Conservation (phyloP, 768 basidiomycete species). For the Naematelia encephala region DNA sequence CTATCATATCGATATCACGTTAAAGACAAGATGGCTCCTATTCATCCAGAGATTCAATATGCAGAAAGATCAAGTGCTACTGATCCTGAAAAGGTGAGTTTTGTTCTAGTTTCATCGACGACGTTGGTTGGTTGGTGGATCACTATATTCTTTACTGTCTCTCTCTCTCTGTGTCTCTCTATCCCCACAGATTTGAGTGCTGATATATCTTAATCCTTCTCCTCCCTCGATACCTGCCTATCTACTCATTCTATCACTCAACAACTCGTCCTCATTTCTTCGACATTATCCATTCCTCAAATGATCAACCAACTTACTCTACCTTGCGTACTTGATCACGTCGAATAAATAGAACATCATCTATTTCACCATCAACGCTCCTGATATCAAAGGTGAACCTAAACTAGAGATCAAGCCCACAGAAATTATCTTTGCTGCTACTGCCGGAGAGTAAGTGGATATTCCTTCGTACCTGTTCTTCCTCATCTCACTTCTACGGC, state of each 20-base stretch:
- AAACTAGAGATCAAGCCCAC: constrained; percentile 46
- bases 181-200: too few species aligned
- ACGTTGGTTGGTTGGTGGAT: too few species aligned
- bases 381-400: constrained; percentile 49
- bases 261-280: neutral
- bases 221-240: too few species aligned
- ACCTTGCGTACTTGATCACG: too few species aligned
- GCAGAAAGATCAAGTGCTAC: constrained; percentile 79
- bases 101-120: too few species aligned
- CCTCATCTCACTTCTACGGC: neutral
- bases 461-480: neutral
- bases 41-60: constrained; percentile 88
- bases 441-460: constrained; percentile 47
- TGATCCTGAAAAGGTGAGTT: constrained; percentile 64
- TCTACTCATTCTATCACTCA: constrained; percentile 2
- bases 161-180: too few species aligned
- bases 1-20: neutral
- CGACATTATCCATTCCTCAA: neutral
- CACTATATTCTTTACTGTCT: too few species aligned
- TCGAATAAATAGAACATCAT: constrained; percentile 85
- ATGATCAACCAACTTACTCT: too few species aligned
- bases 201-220: too few species aligned
- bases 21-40: constrained; percentile 31
- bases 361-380: constrained; percentile 62
- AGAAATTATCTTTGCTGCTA: constrained; percentile 51